Evolutionary conservation across 768 basidiomycete species (phyloP).

Genomic region (Lactarius sp.): DNA sequence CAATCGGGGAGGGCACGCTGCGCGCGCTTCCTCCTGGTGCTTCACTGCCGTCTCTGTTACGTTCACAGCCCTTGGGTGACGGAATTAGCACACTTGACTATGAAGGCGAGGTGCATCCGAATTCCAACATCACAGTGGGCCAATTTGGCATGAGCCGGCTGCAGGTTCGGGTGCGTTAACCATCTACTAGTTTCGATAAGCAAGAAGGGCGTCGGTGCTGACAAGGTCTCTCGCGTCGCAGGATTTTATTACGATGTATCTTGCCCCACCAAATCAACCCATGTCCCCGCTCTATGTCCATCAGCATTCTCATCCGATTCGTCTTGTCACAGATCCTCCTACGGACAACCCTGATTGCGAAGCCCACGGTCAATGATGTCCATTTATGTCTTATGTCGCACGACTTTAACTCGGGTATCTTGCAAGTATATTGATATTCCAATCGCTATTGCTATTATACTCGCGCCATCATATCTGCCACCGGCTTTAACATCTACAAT

Average conservation of each 20-base stretch:
- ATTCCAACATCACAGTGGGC: constrained; percentile 38
- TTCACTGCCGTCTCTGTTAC: constrained; percentile 27
- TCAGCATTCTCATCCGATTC: constrained; percentile 48
- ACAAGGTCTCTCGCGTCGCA: constrained; percentile 27
- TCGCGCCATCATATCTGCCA: background rate
- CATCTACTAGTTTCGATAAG: background rate
- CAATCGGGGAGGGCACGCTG: constrained; percentile 47
- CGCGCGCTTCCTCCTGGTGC: constrained; percentile 40
- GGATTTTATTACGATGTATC: constrained; percentile 53
- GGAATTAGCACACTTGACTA: constrained; percentile 49
- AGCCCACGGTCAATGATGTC: background rate
- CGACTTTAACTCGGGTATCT: background rate
- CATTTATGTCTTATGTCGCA: background rate
- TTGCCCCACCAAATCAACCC: constrained; percentile 38
- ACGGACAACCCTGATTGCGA: background rate
- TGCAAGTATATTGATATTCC: background rate
- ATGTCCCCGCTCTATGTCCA: constrained; percentile 35
- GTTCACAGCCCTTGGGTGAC: constrained; percentile 25
- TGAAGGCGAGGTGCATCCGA: constrained; percentile 48
- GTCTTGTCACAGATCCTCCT: constrained; percentile 53
- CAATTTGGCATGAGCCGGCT: constrained; percentile 45
- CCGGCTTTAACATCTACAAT: background rate
- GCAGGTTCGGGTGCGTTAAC: constrained; percentile 44
- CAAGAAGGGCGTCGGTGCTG: background rate
- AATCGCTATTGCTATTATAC: background rate